These are phyloP conservation scores for Austropuccinia psidii DNA, from an alignment of 1,284 basidiomycete genomes.

Conservation along the genomic window DNA sequence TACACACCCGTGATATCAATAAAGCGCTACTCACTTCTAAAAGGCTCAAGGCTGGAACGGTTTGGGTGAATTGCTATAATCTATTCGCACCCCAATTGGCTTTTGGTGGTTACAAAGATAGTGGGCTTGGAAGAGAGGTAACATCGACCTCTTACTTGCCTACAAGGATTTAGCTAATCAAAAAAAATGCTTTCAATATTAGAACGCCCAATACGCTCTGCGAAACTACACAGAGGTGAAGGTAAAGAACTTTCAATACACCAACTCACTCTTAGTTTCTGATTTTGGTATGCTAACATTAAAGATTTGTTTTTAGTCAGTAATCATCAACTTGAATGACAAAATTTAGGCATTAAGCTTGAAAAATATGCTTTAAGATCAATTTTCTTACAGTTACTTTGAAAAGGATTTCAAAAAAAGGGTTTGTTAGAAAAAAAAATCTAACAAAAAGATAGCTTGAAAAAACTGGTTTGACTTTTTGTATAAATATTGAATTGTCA, in stretches of 20 bases:
- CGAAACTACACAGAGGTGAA: conserved; percentile 29
- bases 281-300: neutral
- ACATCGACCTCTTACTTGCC: neutral
- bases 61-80: conserved; percentile 72
- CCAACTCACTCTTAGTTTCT: neutral
- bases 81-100: conserved; percentile 60
- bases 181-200: neutral
- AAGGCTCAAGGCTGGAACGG: conserved; percentile 71
- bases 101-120: conserved; percentile 78
- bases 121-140: conserved; percentile 38
- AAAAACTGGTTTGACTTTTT: neutral
- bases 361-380: too few relatives aligned
- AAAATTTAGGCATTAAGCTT: too few relatives aligned
- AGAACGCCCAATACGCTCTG: conserved; percentile 26
- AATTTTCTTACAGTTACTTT: too few relatives aligned
- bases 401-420: too few relatives aligned
- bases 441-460: neutral
- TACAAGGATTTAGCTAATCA: neutral
- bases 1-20: conserved; percentile 73
- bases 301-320: neutral
- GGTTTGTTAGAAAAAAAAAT: too few relatives aligned
- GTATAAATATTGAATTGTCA: too few relatives aligned
- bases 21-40: conserved; percentile 67
- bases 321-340: conserved; percentile 18
- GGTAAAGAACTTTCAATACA: neutral